These are phyloP conservation scores for Raffaelea ambrosiae DNA, from an alignment of 2,329 filamentous ascomycete genomes.

Conservation along the genomic window DNA sequence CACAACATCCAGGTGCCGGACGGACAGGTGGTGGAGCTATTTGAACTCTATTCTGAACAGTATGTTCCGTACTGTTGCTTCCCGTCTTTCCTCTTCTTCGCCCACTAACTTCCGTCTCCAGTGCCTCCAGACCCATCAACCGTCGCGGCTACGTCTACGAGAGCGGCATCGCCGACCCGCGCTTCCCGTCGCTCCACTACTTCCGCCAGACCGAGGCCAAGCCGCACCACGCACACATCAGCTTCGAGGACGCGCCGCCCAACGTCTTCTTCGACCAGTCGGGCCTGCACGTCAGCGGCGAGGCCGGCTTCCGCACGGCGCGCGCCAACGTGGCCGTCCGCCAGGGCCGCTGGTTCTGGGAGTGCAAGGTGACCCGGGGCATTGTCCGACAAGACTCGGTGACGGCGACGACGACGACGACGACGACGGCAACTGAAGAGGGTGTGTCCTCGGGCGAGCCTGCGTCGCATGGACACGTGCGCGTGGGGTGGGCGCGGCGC, in stretches of 20 bases:
- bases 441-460: constrained; percentile 29
- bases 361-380: constrained; percentile 80
- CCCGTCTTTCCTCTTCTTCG: not conserved
- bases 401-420: constrained; percentile 57
- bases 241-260: constrained; percentile 83
- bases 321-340: constrained; percentile 84
- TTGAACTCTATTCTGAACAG: constrained; percentile 57
- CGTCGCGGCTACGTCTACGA: constrained; percentile 78
- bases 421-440: constrained; percentile 61
- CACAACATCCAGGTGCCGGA: constrained; percentile 42
- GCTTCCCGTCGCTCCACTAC: constrained; percentile 77
- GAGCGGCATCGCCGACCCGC: constrained; percentile 81
- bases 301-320: constrained; percentile 87
- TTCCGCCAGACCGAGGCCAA: constrained; percentile 83
- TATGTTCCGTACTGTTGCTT: constrained; percentile 25
- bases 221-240: constrained; percentile 77
- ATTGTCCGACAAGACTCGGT: constrained; percentile 33
- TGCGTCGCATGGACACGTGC: constrained; percentile 55
- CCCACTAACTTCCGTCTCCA: not conserved
- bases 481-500: constrained; percentile 77
- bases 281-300: constrained; percentile 72
- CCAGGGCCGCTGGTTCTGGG: constrained; percentile 89
- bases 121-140: constrained; percentile 27
- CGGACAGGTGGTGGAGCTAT: constrained; percentile 46
- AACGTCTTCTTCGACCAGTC: constrained; percentile 75